Evolutionary conservation across 1,139 yeast genomes (phyloP).

Genomic region (Debaryomyces sp.): DNA sequence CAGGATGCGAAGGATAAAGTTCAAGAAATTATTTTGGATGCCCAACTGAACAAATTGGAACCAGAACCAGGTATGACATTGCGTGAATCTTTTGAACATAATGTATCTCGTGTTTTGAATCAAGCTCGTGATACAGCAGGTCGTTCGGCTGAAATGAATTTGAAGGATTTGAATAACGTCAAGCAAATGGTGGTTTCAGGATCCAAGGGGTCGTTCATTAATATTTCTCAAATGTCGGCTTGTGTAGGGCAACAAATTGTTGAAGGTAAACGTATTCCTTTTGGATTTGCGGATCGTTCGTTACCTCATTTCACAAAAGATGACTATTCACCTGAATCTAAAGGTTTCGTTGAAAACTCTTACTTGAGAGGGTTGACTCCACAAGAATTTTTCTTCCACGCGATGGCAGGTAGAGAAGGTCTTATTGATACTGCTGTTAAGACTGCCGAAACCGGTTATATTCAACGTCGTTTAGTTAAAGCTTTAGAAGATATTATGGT

Average conservation of each 20-base stretch:
- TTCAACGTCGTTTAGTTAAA: constrained; percentile 97
- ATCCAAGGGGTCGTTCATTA: constrained; percentile 98
- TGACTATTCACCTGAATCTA: constrained; percentile 97
- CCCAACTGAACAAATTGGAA: constrained; percentile 82
- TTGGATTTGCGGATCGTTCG: constrained; percentile 94
- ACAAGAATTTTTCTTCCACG: constrained; percentile 98
- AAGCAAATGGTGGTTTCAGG: constrained; percentile 99
- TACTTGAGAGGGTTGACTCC: constrained; percentile 97
- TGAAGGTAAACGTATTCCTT: constrained; percentile 99
- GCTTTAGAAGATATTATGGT: constrained; percentile 99
- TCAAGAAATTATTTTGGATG: constrained; percentile 88
- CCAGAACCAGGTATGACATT: constrained; percentile 99
- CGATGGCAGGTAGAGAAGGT: constrained; percentile 99
- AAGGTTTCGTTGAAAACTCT: constrained; percentile 97
- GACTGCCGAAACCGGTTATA: constrained; percentile 99
- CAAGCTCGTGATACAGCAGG: constrained; percentile 99
- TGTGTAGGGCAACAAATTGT: constrained; percentile 99
- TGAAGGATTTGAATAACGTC: constrained; percentile 92
- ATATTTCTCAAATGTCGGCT: constrained; percentile 99
- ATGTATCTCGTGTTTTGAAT: constrained; percentile 91
- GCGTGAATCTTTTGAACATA: constrained; percentile 97
- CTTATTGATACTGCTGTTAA: constrained; percentile 98
- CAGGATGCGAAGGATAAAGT: constrained; percentile 91
- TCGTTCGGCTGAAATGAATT: constrained; percentile 94
- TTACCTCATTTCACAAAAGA: constrained; percentile 98